These are phyloP conservation scores for Parastagonospora avenae DNA, from an alignment of 2,329 filamentous ascomycete species.

Conservation along the genomic window DNA sequence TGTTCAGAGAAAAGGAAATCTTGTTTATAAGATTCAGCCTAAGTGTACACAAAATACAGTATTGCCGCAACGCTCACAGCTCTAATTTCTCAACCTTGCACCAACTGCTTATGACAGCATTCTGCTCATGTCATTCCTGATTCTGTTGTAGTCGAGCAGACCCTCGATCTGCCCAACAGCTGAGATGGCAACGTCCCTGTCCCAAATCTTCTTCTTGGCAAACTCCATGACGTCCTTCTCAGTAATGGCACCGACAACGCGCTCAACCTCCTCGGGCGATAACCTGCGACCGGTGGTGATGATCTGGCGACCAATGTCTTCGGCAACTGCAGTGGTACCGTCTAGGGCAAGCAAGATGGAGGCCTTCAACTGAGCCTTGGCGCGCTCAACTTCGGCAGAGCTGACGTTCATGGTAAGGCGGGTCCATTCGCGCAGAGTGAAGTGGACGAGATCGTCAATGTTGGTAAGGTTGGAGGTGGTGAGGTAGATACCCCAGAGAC, in stretches of 20 bases:
- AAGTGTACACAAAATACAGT: conserved; percentile 46
- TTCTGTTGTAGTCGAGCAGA: conserved; percentile 74
- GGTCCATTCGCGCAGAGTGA: conserved; percentile 97
- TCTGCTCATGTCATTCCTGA: conserved; percentile 85
- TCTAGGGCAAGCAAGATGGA: conserved; percentile 96
- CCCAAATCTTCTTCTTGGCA: conserved; percentile 93
- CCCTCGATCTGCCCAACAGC: conserved; percentile 94
- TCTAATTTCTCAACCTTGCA: conserved; percentile 1
- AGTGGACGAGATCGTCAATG: conserved; percentile 96
- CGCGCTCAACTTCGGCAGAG: conserved; percentile 92
- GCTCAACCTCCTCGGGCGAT: conserved; percentile 92
- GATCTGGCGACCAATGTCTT: conserved; percentile 98
- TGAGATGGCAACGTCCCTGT: conserved; percentile 92
- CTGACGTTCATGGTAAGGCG: conserved; percentile 87
- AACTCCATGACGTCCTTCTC: conserved; percentile 98
- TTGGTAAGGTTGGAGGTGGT: conserved; percentile 86
- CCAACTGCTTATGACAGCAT: conserved; percentile 56
- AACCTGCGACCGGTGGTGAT: conserved; percentile 94
- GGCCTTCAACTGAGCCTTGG: conserved; percentile 98
- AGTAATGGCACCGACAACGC: conserved; percentile 83
- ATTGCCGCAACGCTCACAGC: conserved; percentile 22
- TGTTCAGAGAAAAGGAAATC: conserved; percentile 22
- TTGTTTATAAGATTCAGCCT: conserved; percentile 37
- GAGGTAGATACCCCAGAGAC: conserved; percentile 99
- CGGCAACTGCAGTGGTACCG: conserved; percentile 93